Conservation (phyloP, 2,329 filamentous ascomycete genomes). For the Ophiosphaerella herpotricha region DNA sequence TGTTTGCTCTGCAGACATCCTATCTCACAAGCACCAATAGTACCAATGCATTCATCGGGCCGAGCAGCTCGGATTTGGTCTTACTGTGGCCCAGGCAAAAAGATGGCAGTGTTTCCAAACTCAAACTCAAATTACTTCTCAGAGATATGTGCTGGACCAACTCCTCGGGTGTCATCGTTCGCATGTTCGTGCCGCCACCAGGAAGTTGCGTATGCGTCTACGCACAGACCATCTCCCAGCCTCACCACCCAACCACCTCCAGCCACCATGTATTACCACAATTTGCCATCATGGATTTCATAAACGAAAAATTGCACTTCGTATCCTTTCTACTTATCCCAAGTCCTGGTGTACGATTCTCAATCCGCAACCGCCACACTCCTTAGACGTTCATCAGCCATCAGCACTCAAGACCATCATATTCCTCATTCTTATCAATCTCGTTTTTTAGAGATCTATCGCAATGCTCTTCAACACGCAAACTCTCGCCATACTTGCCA, state of each 20-base stretch:
- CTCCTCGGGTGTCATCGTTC: too few species aligned
- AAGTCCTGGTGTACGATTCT: conserved; percentile 12
- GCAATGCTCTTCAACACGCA: conserved; percentile 35
- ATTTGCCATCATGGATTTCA: conserved; percentile 23
- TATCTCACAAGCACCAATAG: too few species aligned
- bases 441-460: conserved; percentile 12
- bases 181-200: too few species aligned
- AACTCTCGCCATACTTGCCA: conserved; percentile 22
- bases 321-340: conserved; percentile 6
- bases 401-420: conserved; percentile 1
- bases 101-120: too few species aligned
- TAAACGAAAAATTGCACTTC: conserved; percentile 19
- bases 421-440: conserved; percentile 5
- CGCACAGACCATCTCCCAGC: conserved; percentile 16
- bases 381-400: conserved; percentile 9
- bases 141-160: too few species aligned
- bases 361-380: conserved; percentile 11
- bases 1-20: too few species aligned
- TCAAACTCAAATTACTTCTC: too few species aligned
- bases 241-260: conserved; percentile 35
- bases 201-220: not conserved
- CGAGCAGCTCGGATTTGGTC: too few species aligned
- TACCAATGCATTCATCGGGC: too few species aligned
- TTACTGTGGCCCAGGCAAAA: too few species aligned
- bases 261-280: conserved; percentile 22